A percentile compares a stretch with the other conserved stretches of the same genome.
Conservation (phyloP, 768 basidiomycete species). For the Hortiboletus campestris region DNA sequence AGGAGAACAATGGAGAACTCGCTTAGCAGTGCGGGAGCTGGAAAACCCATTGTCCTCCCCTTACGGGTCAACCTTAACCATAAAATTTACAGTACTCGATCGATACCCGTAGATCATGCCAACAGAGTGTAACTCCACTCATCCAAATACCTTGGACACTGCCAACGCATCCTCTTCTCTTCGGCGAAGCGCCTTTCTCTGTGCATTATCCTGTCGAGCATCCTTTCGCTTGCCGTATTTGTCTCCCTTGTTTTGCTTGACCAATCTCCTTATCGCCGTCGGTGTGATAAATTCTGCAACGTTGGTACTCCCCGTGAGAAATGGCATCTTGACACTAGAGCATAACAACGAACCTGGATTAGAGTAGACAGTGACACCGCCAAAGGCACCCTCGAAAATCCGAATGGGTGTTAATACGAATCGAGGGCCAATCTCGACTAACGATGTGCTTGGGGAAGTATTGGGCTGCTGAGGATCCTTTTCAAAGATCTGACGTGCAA, state of each 20-base stretch:
- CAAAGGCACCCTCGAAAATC: constrained; percentile 97
- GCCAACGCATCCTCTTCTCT: constrained; percentile 76
- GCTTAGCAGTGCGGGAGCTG: constrained; percentile 12
- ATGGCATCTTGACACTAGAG: neutral
- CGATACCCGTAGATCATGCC: neutral
- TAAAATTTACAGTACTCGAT: neutral
- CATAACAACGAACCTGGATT: constrained; percentile 71
- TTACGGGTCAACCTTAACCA: neutral
- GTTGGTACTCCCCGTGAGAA: neutral
- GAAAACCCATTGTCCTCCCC: constrained; percentile 16
- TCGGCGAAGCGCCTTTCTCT: constrained; percentile 61
- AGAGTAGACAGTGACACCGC: constrained; percentile 91
- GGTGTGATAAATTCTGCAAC: constrained; percentile 87
- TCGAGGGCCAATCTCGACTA: constrained; percentile 95
- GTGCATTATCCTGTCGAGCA: constrained; percentile 62
- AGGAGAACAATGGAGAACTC: constrained; percentile 32
- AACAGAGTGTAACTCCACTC: constrained; percentile 24
- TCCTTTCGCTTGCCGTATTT: constrained; percentile 84
- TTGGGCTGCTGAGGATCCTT: constrained; percentile 90
- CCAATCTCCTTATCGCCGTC: constrained; percentile 67
- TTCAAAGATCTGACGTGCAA: constrained; percentile 72
- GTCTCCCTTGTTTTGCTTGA: constrained; percentile 69
- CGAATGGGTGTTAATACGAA: constrained; percentile 97
- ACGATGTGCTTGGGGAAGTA: constrained; percentile 79
- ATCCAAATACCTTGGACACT: constrained; percentile 89